Percentiles rank a stretch among this genome's conserved stretches.
Evolutionary conservation across 495 filamentous ascomycete species (phyloP).

Genomic region (Penicillium argentinense): DNA sequence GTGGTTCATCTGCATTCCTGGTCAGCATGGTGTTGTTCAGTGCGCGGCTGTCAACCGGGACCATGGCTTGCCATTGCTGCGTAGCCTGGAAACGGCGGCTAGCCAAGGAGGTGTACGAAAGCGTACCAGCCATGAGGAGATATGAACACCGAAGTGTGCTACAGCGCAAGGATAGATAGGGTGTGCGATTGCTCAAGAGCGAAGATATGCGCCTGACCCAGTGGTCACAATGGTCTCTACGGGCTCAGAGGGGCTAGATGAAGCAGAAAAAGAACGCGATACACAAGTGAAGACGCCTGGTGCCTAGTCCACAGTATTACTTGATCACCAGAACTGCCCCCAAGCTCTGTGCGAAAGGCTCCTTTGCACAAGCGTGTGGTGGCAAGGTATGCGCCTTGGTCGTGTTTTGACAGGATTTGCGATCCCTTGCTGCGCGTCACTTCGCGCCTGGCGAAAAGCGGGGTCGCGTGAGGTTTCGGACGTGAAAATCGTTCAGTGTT

Average conservation of each 20-base stretch:
- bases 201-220: conserved; percentile 29
- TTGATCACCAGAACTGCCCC: conserved; percentile 27
- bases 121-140: conserved; percentile 50
- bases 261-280: conserved; percentile 25
- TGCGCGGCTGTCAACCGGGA: neutral
- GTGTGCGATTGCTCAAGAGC: conserved; percentile 15
- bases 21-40: conserved; percentile 33
- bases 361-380: conserved; percentile 4
- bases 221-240: conserved; percentile 41
- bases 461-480: conserved; percentile 33
- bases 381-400: conserved; percentile 15
- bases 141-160: conserved; percentile 32
- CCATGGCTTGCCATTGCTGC: conserved; percentile 7
- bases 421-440: conserved; percentile 30
- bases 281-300: conserved; percentile 39
- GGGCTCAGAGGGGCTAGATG: conserved; percentile 34
- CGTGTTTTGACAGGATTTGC: conserved; percentile 18
- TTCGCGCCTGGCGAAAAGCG: conserved; percentile 31
- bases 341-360: conserved; percentile 20
- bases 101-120: conserved; percentile 38
- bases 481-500: neutral
- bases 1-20: conserved; percentile 67
- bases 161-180: conserved; percentile 35
- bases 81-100: too few species aligned
- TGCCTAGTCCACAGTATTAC: conserved; percentile 40